Conservation (phyloP, 148 eudicot species). For the Beta vulgaris region DNA sequence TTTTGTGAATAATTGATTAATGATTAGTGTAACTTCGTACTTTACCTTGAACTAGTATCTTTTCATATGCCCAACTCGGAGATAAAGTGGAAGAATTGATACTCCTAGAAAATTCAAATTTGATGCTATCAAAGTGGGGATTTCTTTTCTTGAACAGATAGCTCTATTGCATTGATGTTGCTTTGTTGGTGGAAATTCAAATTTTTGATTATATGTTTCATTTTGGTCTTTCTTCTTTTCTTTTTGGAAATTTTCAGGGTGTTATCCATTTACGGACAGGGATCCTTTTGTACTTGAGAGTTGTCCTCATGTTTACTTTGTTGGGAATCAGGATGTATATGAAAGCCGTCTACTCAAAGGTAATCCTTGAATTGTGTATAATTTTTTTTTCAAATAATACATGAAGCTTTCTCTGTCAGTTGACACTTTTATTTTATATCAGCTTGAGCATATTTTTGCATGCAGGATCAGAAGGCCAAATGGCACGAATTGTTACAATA, state of each 20-base stretch:
- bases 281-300: slow-evolving; percentile 90
- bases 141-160: not conserved
- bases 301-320: slow-evolving; percentile 95
- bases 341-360: slow-evolving; percentile 63
- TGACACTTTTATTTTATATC: not conserved
- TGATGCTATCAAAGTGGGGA: not conserved
- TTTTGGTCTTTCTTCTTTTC: not conserved
- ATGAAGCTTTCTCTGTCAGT: not conserved
- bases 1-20: not conserved
- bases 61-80: not conserved
- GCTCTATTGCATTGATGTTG: not conserved
- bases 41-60: not conserved
- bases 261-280: slow-evolving; percentile 91
- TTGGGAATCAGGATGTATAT: slow-evolving; percentile 64
- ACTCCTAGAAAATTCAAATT: too few species aligned
- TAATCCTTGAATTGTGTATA: slow-evolving; percentile 18
- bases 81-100: too few species aligned
- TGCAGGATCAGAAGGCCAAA: slow-evolving; percentile 84
- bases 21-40: not conserved
- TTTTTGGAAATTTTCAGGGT: slow-evolving; percentile 47
- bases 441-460: not conserved
- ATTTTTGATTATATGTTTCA: too few species aligned
- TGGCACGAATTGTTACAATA: slow-evolving; percentile 68
- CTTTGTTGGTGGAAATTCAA: not conserved
- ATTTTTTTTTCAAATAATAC: not conserved